phyloP scores from a whole-genome alignment of 176 grass and related monocot species.

The Bolboschoenus planiculmis region DNA sequence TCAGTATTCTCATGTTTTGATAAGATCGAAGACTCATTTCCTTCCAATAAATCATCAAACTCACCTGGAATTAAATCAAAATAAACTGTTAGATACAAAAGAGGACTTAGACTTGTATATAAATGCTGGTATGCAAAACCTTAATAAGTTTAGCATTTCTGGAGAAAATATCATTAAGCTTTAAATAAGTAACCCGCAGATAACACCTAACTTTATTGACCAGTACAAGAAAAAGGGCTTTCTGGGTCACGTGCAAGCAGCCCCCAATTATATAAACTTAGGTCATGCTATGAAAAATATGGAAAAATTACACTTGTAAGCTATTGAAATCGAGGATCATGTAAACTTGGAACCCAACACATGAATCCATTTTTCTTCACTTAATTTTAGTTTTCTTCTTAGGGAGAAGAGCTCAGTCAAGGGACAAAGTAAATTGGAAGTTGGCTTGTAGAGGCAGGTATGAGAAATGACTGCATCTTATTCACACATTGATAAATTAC shows the following conservation, averaged over 20 bases:
- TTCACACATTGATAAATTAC: background rate
- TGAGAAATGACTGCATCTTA: background rate
- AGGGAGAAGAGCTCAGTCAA: background rate
- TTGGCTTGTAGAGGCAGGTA: background rate
- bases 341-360: background rate
- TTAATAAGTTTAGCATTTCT: background rate
- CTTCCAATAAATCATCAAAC: constrained; percentile 86
- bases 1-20: constrained; percentile 30
- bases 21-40: constrained; percentile 33
- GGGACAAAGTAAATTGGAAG: background rate
- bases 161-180: background rate
- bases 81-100: background rate
- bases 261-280: background rate
- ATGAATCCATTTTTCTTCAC: background rate
- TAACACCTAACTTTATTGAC: background rate
- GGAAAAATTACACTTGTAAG: background rate
- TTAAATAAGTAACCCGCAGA: background rate
- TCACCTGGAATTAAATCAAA: constrained; percentile 45
- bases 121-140: background rate
- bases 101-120: too few relatives aligned
- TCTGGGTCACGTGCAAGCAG: background rate
- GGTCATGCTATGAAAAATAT: background rate
- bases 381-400: background rate
- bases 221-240: background rate
- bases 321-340: background rate